Conservation (phyloP, 2,329 filamentous ascomycete genomes). For the Triangularia verruculosa region DNA sequence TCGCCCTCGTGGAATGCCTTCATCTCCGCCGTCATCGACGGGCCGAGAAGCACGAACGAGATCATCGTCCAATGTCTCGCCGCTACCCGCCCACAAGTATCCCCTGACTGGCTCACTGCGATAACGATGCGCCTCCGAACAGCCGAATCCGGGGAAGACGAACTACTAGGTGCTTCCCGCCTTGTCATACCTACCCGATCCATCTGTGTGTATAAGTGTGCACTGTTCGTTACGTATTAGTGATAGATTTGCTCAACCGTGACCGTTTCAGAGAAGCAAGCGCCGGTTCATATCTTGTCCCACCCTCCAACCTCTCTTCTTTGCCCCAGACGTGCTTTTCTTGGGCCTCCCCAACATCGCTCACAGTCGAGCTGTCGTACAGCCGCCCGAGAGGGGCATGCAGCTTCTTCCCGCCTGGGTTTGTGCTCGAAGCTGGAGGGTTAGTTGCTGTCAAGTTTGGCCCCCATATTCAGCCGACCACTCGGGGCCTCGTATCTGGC, state of each 20-base stretch:
- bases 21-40: constrained; percentile 18
- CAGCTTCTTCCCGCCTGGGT: not conserved
- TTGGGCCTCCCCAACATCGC: not conserved
- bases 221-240: not conserved
- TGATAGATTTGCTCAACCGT: constrained; percentile 4
- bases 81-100: not conserved
- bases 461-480: not conserved
- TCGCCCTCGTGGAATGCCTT: constrained; percentile 16
- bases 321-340: not conserved
- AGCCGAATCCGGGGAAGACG: constrained; percentile 11
- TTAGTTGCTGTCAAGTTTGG: not conserved
- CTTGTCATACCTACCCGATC: constrained; percentile 14
- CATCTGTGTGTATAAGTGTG: constrained; percentile 2
- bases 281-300: constrained; percentile 5
- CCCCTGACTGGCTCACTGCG: not conserved
- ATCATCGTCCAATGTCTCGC: constrained; percentile 16
- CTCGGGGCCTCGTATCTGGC: not conserved
- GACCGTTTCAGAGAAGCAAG: constrained; percentile 12
- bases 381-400: not conserved
- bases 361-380: no score
- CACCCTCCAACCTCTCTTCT: not conserved
- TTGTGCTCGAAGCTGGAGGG: not conserved
- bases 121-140: not conserved
- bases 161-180: constrained; percentile 1
- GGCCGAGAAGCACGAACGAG: constrained; percentile 10